These are phyloP conservation scores for Rhizopogon rudus DNA, from an alignment of 768 basidiomycete genomes.

Conservation along the genomic window DNA sequence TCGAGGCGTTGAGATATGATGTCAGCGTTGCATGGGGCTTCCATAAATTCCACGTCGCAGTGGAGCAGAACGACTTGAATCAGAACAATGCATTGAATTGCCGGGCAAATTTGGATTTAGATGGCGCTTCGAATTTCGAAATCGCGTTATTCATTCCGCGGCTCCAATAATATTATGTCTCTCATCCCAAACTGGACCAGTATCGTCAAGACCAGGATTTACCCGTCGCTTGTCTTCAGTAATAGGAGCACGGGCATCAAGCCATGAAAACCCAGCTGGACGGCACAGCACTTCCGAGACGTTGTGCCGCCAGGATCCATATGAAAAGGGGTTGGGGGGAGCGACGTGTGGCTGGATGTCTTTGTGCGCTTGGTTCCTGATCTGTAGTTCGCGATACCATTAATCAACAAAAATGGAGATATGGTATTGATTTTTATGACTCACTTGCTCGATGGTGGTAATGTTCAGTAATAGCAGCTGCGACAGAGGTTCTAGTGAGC, in stretches of 20 bases:
- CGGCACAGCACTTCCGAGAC: constrained; percentile 73
- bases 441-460: constrained; percentile 94
- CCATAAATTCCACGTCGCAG: background rate
- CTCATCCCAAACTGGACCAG: constrained; percentile 18
- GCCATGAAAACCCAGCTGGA: constrained; percentile 77
- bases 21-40: background rate
- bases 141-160: background rate
- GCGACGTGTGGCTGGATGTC: constrained; percentile 55
- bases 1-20: background rate
- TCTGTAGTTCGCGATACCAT: constrained; percentile 36
- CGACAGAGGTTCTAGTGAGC: constrained; percentile 1
- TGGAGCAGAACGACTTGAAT: background rate
- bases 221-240: constrained; percentile 70
- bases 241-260: constrained; percentile 53
- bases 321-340: constrained; percentile 85
- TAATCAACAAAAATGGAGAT: constrained; percentile 4
- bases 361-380: constrained; percentile 82
- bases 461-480: constrained; percentile 81
- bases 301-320: constrained; percentile 73
- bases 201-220: constrained; percentile 59
- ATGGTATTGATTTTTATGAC: constrained; percentile 19
- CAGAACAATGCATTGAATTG: background rate
- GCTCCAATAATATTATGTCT: constrained; percentile 5
- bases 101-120: background rate
- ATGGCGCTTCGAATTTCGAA: background rate